These are phyloP conservation scores for Saccharum spontaneum DNA, from an alignment of 176 grass and related monocot species.

Conservation along the genomic window DNA sequence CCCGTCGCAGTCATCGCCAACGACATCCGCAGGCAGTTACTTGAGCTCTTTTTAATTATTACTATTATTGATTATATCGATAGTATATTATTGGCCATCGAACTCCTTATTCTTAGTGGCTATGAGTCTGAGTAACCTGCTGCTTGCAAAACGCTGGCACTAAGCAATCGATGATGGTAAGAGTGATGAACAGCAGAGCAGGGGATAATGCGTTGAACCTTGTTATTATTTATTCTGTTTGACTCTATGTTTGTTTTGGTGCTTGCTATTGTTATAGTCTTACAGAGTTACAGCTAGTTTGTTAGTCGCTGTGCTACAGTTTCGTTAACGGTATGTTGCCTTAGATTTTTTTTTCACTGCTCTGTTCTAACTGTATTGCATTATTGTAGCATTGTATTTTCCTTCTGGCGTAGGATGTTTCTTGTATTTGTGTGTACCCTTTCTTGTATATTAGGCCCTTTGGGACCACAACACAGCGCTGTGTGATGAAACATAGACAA, in stretches of 20 bases:
- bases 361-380: constrained; percentile 7
- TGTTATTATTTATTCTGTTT: constrained; percentile 29
- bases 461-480: neutral
- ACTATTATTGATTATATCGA: neutral
- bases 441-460: neutral
- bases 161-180: neutral
- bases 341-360: constrained; percentile 14
- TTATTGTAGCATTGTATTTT: neutral
- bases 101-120: constrained; percentile 1
- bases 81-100: neutral
- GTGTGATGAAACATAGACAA: neutral
- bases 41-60: constrained; percentile 12
- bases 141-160: neutral
- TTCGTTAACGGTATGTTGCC: neutral
- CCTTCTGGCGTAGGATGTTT: neutral
- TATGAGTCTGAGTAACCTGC: neutral
- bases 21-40: constrained; percentile 51
- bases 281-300: constrained; percentile 3
- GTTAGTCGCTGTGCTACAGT: constrained; percentile 14
- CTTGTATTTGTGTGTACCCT: neutral
- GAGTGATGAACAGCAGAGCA: neutral
- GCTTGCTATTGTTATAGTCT: neutral
- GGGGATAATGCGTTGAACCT: neutral
- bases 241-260: neutral
- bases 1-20: constrained; percentile 15